Evolutionary conservation across 2,329 filamentous ascomycete species (phyloP), one percentile per base, ranked within the genome.

Genomic region (Rhexocercosporidium sp.): DNA sequence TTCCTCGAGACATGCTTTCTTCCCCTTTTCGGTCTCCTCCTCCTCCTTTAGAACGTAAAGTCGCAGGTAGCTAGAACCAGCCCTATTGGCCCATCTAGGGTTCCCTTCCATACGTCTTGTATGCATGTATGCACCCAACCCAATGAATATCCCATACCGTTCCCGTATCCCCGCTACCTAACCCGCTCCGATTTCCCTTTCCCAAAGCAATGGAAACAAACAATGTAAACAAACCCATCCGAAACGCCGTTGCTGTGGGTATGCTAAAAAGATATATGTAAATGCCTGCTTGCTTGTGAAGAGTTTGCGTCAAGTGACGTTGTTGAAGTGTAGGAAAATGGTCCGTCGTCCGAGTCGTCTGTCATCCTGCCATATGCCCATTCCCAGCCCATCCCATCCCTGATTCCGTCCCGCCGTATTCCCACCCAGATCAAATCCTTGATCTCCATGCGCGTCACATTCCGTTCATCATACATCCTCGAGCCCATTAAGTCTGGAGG

Each of bases 181-280:
- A 51, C 54, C 63, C 27, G 39, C 25, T 46, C 57, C 37, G 39
- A 60, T 20, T 31, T 41, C 44, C 29, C 20, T 56, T 27, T 53
- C 51, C 47, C 49, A 27, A 34, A 34, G 37, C 37, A 31, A 49
- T 47, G 20, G 37, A 46, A 29, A 37, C 59, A 54, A 54, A 62
- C 29, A 18, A 53, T 44, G 27, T 27, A 62, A 63, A 37, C 57
- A 61, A 54, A 64, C 62, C 66, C 57, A 61, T 64, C 71, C 66
- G 22, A 66, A 74, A 74, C 72, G 72, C 72, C 72, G 69, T 64
- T 69, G 69, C 70, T 66, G 49, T 69, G 71, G 70, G 68, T 72
- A 69, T 70, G 68, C 68, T 61, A 67, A 66, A 67, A 57, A 47
- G 37, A 53, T 53, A 20, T 62, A 61, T 66, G 46, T 70, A 62